Base-by-base conservation (phyloP, 345 rosid species). In the Kernera saxatilis region DNA sequence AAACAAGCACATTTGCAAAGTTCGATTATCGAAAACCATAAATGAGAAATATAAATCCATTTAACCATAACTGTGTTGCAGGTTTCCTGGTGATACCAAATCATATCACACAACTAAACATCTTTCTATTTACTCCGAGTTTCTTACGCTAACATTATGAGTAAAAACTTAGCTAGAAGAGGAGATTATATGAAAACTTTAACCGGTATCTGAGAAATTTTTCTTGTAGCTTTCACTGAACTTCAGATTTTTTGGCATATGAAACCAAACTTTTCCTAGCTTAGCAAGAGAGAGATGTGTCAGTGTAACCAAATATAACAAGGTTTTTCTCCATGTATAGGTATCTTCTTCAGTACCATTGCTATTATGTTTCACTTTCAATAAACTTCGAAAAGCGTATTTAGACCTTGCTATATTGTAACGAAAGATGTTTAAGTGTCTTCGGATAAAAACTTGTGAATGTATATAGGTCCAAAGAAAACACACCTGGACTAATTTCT, bases 401-500 rank as follows among this genome's bases (percentile, higher is more conserved):
- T 45, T 26, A 44, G 40, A 29, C 67, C n/a, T 18, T 17, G 18
- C 1, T 44, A 27, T 43, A n/a, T 14, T 43, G 1, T 15, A 29
- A 27, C 1, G 68, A 40, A 30, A 49, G 18, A 50, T 41, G 52
- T 50, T 40, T 6, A 13, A 60, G 32, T 70, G 59, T 69, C 14
- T 27, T 70, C 23, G 1, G 44, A 14, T 22, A 62, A 48, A 48
- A 62, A 66, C 44, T 49, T 39, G 43, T 29, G 45, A 67, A 18
- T 18, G 8, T 57, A 30, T 29, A 58, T 3, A 59, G 39, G 25
- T 14, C 22, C 5, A 41, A 35, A 26, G 39, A 39, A 64, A 43
- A 50, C 60, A 49, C 19, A 89, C 97, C 96, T 61, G 85, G 60
- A 67, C 81, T 79, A 45, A 84, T 72, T 69, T 86, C 78, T 75